Evolutionary conservation across 2,329 filamentous ascomycete genomes (phyloP), one percentile per base, ranked within the genome.

Genomic region (Ustilaginoidea virens): DNA sequence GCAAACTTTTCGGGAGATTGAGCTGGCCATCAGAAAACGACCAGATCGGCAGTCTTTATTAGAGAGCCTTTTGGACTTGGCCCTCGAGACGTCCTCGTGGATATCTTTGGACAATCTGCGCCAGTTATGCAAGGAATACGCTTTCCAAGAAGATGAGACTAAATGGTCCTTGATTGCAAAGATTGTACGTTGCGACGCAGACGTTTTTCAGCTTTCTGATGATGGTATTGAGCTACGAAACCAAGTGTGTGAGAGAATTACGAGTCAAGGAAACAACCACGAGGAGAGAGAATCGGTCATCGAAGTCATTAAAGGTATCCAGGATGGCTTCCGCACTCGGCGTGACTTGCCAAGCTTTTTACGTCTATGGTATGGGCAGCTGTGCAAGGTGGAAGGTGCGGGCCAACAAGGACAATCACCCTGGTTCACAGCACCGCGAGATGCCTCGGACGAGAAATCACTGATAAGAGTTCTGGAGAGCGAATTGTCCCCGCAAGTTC

Each of bases 281-380:
- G 25, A 32, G 4, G 37, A 48, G 9, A 20, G 36, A 2, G 36
- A 39, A 5, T 36, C 40, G 7, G 45, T 50, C 17, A 41, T 43
- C 4, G 41, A 51, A 8, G 54, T 64, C 4, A 47, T 66, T 3
- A 46, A 50, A 3, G 46, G 56, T 1, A 51, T 67, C 13, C 53
- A 57, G 2, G 45, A 55, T 29, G 60, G 61, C 0, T 64, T 58
- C 36, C 55, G 53, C 6, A 56, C 48, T 5, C 53, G 49, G 8
- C 57, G 61, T 29, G 56, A 59, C 31, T 42, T 66, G 9, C 44
- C 58, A 0, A 48, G 52, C 5, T 68, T 67, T 32, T 34, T 67
- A 34, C 53, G 52, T 27, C 42, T 58, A 2, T 69, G 64, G 64
- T 60, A 52, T 27, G 40, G 49, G 23, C 53, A 61, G 32, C 47